Evolutionary conservation across 1,139 yeast genomes (phyloP).

Genomic region (Lodderomyces pseudojiufengensis): DNA sequence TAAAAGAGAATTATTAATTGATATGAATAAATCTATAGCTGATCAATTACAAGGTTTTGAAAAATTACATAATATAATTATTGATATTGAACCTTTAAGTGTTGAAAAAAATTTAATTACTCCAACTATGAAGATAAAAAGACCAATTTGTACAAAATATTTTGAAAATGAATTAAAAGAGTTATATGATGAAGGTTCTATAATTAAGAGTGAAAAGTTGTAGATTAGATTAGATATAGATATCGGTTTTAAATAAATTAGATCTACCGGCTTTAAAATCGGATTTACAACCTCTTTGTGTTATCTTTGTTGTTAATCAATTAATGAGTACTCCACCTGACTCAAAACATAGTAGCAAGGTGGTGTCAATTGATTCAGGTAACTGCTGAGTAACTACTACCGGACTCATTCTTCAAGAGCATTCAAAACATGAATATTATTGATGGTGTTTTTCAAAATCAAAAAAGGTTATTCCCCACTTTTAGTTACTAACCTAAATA

Average conservation of each 20-base stretch:
- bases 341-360: too few species aligned
- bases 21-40: conserved; percentile 25
- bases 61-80: conserved; percentile 55
- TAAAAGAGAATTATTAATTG: conserved; percentile 25
- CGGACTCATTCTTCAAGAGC: too few species aligned
- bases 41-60: conserved; percentile 49
- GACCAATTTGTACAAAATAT: conserved; percentile 53
- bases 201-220: conserved; percentile 15
- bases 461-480: too few species aligned
- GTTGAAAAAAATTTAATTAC: conserved; percentile 65
- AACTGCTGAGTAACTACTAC: too few species aligned
- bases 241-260: too few species aligned
- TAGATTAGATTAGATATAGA: conserved; percentile 3
- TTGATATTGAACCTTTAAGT: conserved; percentile 65
- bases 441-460: too few species aligned
- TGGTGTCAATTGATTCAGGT: too few species aligned
- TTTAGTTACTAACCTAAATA: too few species aligned
- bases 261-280: too few species aligned
- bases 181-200: conserved; percentile 58
- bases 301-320: too few species aligned
- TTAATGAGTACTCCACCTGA: too few species aligned
- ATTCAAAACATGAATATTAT: too few species aligned
- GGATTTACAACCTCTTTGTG: not conserved
- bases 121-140: conserved; percentile 72
- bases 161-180: conserved; percentile 45